Conservation (phyloP, 2,329 filamentous ascomycete species). For the Pezicula neosporulosa region DNA sequence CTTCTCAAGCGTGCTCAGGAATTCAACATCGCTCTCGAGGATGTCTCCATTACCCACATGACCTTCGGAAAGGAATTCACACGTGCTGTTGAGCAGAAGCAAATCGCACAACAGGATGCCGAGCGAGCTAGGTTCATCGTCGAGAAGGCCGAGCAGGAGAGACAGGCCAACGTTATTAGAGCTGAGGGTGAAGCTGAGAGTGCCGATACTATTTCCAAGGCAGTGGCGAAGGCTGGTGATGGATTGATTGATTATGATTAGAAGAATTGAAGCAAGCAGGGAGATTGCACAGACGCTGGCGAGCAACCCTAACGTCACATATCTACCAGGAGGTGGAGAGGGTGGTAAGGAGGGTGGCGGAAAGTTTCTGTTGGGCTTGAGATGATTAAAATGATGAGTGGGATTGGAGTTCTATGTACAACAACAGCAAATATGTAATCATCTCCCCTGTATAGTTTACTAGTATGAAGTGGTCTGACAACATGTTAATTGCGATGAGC, state of each 20-base stretch:
- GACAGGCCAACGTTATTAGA: constrained; percentile 96
- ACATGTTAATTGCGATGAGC: too few species aligned
- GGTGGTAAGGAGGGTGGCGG: constrained; percentile 47
- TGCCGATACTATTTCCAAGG: constrained; percentile 91
- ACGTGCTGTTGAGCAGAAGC: constrained; percentile 98
- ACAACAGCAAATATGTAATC: constrained; percentile 24
- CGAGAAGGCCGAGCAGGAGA: constrained; percentile 97
- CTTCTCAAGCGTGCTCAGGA: constrained; percentile 89
- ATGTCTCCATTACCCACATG: constrained; percentile 99
- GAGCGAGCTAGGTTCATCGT: constrained; percentile 97
- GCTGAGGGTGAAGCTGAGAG: constrained; percentile 97
- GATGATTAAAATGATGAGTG: constrained; percentile 28
- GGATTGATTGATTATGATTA: constrained; percentile 92
- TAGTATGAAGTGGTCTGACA: too few species aligned
- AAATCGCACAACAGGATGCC: constrained; percentile 98
- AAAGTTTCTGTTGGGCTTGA: constrained; percentile 64
- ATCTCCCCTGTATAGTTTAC: constrained; percentile 15
- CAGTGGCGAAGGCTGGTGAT: constrained; percentile 89
- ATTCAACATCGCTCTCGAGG: constrained; percentile 98
- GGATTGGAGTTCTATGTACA: constrained; percentile 14
- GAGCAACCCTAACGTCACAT: constrained; percentile 91
- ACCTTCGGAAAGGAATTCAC: constrained; percentile 99
- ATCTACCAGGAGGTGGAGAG: constrained; percentile 77
- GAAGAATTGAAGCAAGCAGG: constrained; percentile 93
- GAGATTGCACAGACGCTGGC: constrained; percentile 92